These are phyloP conservation scores for Suaeda aralocaspica DNA, from an alignment of 148 eudicot species.

Conservation along the genomic window DNA sequence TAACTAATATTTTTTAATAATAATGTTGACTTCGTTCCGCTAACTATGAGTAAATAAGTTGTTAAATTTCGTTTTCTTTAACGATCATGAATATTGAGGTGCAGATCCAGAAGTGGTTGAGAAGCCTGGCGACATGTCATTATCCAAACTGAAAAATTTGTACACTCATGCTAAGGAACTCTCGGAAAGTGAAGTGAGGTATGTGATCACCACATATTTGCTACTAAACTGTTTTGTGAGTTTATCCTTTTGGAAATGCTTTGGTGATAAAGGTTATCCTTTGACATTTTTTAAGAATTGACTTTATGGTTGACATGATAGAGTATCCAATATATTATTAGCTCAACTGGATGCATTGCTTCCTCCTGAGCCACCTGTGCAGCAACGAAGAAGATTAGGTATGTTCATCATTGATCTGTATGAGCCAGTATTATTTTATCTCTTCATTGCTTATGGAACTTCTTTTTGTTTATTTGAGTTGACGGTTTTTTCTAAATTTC, in stretches of 20 bases:
- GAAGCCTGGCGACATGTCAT: constrained; percentile 83
- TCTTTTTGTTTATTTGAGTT: not conserved
- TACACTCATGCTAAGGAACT: constrained; percentile 78
- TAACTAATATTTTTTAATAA: not conserved
- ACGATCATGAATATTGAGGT: constrained; percentile 1
- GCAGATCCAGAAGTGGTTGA: constrained; percentile 94
- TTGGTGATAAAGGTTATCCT: not conserved
- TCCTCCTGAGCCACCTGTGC: constrained; percentile 68
- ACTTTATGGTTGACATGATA: constrained; percentile 31
- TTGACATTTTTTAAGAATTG: constrained; percentile 10
- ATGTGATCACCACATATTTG: constrained; percentile 9
- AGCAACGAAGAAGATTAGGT: constrained; percentile 76
- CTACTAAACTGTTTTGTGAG: not conserved
- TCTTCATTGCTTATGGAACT: not conserved
- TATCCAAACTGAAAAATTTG: constrained; percentile 53
- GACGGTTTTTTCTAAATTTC: too few relatives aligned
- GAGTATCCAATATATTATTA: constrained; percentile 51
- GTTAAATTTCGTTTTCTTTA: not conserved
- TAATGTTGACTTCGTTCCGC: too few relatives aligned
- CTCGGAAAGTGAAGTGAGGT: constrained; percentile 79
- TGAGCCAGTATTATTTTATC: not conserved
- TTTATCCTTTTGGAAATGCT: not conserved
- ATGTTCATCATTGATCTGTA: constrained; percentile 19
- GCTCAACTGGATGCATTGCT: constrained; percentile 60
- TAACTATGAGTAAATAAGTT: too few relatives aligned